Evolutionary conservation across 805 yeast species (phyloP).

Genomic region (Pichia membranifaciens): DNA sequence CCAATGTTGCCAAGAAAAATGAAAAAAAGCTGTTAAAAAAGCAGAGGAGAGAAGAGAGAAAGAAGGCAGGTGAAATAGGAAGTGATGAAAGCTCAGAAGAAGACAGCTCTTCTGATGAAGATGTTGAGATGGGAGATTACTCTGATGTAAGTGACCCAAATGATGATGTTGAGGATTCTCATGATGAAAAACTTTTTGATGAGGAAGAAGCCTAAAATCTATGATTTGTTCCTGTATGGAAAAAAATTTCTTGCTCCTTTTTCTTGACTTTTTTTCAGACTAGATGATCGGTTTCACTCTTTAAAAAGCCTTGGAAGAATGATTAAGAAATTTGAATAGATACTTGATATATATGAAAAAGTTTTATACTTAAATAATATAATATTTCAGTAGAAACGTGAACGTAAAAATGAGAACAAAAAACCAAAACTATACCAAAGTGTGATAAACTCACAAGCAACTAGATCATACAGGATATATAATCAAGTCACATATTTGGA

Average conservation of each 20-base stretch:
- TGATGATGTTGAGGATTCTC: conserved; percentile 19
- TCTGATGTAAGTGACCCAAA: conserved; percentile 20
- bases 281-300: no score
- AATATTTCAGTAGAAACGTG: no score
- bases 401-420: neutral
- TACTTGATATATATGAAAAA: neutral
- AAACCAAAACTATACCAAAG: neutral
- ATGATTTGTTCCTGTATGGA: no score
- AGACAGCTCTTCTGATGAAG: conserved; percentile 16
- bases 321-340: neutral
- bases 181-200: conserved; percentile 23
- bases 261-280: no score
- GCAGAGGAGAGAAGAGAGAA: conserved; percentile 46
- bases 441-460: no score
- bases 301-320: neutral
- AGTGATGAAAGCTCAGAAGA: conserved; percentile 14
- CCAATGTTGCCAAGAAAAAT: conserved; percentile 67
- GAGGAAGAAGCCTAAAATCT: conserved; percentile 16
- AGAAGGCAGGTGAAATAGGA: conserved; percentile 31
- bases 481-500: no score
- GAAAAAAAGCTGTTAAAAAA: conserved; percentile 70
- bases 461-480: no score
- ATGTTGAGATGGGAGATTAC: conserved; percentile 20
- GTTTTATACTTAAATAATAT: neutral
- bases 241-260: no score